These are phyloP conservation scores for Cladorrhinum sp. DNA, from an alignment of 2,329 filamentous ascomycete genomes.

Conservation along the genomic window DNA sequence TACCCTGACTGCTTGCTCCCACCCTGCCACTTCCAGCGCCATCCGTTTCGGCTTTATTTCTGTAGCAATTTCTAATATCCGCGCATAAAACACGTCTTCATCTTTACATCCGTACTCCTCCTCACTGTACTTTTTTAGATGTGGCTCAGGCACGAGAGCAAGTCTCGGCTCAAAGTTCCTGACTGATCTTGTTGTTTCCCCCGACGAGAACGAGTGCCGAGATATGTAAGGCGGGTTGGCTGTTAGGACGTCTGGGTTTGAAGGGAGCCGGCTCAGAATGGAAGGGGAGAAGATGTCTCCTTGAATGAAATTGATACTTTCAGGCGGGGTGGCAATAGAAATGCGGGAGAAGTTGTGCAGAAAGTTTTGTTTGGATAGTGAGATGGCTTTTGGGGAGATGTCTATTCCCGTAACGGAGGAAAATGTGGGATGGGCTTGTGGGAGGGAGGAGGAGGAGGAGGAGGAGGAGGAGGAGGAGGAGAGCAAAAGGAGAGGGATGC, in stretches of 20 bases:
- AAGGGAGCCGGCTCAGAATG: neutral
- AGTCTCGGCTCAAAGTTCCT: slow-evolving; percentile 75
- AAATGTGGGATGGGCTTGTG: too few relatives aligned
- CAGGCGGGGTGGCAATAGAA: slow-evolving; percentile 21
- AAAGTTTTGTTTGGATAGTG: slow-evolving; percentile 64
- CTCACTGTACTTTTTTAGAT: slow-evolving; percentile 6
- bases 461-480: slow-evolving; percentile 48
- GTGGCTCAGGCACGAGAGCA: slow-evolving; percentile 63
- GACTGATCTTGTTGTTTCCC: slow-evolving; percentile 68
- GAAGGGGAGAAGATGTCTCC: slow-evolving; percentile 24
- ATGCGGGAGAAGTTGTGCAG: slow-evolving; percentile 42
- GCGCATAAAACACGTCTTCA: slow-evolving; percentile 64
- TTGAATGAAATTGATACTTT: slow-evolving; percentile 15
- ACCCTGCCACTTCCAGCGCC: slow-evolving; percentile 70
- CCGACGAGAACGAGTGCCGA: slow-evolving; percentile 50
- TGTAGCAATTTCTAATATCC: slow-evolving; percentile 56
- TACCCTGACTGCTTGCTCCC: slow-evolving; percentile 65
- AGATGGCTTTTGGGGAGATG: slow-evolving; percentile 63
- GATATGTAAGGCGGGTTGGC: slow-evolving; percentile 95
- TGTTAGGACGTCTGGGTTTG: slow-evolving; percentile 62
- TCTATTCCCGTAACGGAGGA: slow-evolving; percentile 66
- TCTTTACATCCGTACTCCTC: slow-evolving; percentile 18
- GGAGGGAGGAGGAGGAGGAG: slow-evolving; percentile 12
- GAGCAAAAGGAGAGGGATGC: slow-evolving; percentile 72
- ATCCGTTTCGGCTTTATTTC: slow-evolving; percentile 51